Conservation (phyloP, 208 protist species). For the Crithidia mellificae region DNA sequence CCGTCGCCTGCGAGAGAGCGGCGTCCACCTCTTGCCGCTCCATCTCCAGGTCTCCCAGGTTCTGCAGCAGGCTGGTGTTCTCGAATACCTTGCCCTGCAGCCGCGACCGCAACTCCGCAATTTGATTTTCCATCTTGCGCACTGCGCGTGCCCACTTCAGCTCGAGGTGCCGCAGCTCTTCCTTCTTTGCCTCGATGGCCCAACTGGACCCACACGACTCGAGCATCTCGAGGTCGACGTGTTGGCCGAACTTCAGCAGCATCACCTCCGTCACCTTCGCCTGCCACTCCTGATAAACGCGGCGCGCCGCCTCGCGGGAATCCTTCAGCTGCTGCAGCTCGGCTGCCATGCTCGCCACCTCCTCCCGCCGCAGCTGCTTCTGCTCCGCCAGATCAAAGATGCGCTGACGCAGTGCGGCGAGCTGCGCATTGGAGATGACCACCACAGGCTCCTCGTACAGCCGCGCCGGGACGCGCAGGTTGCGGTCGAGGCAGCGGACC, state of each 20-base stretch:
- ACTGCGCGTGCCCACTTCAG: constrained; percentile 73
- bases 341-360: constrained; percentile 51
- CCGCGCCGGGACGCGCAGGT: constrained; percentile 47
- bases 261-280: constrained; percentile 92
- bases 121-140: constrained; percentile 63
- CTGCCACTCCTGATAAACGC: constrained; percentile 80
- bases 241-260: constrained; percentile 95
- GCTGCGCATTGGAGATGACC: constrained; percentile 73
- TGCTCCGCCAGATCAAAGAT: constrained; percentile 81
- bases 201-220: constrained; percentile 87
- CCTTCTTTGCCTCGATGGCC: constrained; percentile 88
- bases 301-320: constrained; percentile 68
- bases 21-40: constrained; percentile 80
- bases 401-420: constrained; percentile 66
- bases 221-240: constrained; percentile 92
- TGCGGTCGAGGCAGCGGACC: constrained; percentile 64
- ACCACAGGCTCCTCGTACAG: constrained; percentile 60
- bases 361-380: constrained; percentile 60
- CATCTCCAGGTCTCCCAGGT: constrained; percentile 77
- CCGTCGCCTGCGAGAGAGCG: constrained; percentile 69
- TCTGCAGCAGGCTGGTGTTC: constrained; percentile 89
- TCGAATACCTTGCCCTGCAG: constrained; percentile 65
- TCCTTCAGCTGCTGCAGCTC: constrained; percentile 74
- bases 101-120: constrained; percentile 65
- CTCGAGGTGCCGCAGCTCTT: constrained; percentile 85